phyloP scores from a whole-genome alignment of 805 yeast genomes.

The Vanderwaltozyma verrucispora region DNA sequence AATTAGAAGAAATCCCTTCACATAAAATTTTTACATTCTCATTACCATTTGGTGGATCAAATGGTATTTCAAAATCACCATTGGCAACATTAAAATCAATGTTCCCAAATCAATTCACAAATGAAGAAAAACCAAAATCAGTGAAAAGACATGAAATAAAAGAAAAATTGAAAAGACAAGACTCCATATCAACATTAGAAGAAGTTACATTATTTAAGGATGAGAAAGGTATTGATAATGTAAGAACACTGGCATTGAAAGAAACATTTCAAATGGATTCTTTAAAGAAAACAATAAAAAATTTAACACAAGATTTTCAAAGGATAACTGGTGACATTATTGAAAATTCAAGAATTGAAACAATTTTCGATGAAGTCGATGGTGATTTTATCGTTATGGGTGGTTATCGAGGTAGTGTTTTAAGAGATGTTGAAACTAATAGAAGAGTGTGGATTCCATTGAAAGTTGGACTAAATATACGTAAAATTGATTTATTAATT shows the following conservation, averaged over 20 bases:
- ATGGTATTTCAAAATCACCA: constrained; percentile 1
- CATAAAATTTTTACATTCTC: constrained; percentile 30
- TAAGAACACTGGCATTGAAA: constrained; percentile 59
- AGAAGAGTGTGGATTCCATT: constrained; percentile 79
- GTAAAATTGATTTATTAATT: constrained; percentile 56
- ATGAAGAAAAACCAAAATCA: background rate
- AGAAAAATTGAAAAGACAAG: constrained; percentile 36
- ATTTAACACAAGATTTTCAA: constrained; percentile 15
- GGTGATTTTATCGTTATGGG: constrained; percentile 80
- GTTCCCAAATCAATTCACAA: constrained; percentile 3
- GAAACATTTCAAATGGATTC: constrained; percentile 46
- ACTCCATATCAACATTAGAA: constrained; percentile 48
- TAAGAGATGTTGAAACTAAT: constrained; percentile 53
- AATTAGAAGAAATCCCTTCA: background rate
- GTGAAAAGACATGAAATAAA: constrained; percentile 18
- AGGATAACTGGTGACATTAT: constrained; percentile 12
- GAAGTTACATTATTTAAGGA: constrained; percentile 50
- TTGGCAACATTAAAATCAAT: constrained; percentile 11
- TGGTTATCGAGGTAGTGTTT: constrained; percentile 77
- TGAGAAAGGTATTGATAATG: constrained; percentile 51
- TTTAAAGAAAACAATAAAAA: constrained; percentile 17
- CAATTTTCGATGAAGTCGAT: constrained; percentile 48
- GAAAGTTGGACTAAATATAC: constrained; percentile 70
- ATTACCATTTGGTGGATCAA: constrained; percentile 31
- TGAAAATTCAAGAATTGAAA: constrained; percentile 20